Evolutionary conservation across 2,329 filamentous ascomycete species (phyloP).

Genomic region (Blumeria hordei): DNA sequence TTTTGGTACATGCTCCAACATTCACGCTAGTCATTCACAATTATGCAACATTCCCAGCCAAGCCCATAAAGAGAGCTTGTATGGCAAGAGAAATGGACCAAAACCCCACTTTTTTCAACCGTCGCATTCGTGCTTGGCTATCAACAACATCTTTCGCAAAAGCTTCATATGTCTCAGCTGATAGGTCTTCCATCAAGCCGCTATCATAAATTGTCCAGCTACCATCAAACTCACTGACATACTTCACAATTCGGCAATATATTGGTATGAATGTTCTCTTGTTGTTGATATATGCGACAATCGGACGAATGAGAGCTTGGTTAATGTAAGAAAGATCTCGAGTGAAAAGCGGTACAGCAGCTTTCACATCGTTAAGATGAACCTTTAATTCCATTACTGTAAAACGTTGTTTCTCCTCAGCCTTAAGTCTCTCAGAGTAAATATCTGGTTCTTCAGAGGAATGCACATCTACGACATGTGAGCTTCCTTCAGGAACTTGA

Average conservation of each 20-base stretch:
- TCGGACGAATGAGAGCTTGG: constrained; percentile 80
- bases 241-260: constrained; percentile 82
- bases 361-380: constrained; percentile 83
- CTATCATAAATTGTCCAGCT: constrained; percentile 90
- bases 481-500: constrained; percentile 28
- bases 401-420: constrained; percentile 43
- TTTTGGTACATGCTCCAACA: too few species aligned
- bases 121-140: constrained; percentile 59
- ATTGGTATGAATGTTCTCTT: constrained; percentile 90
- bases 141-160: constrained; percentile 82
- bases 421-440: constrained; percentile 10
- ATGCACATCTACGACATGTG: constrained; percentile 12
- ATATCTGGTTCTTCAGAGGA: constrained; percentile 10
- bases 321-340: constrained; percentile 86
- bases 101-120: constrained; percentile 86
- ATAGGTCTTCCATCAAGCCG: constrained; percentile 79
- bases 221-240: constrained; percentile 70
- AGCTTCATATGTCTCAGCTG: constrained; percentile 80
- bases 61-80: constrained; percentile 82
- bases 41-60: constrained; percentile 56
- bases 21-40: too few species aligned
- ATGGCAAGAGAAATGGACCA: constrained; percentile 87
- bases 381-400: constrained; percentile 88
- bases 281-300: constrained; percentile 95
- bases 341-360: constrained; percentile 79